Conservation (phyloP, 345 rosid species). For the Eucalyptus marginata region DNA sequence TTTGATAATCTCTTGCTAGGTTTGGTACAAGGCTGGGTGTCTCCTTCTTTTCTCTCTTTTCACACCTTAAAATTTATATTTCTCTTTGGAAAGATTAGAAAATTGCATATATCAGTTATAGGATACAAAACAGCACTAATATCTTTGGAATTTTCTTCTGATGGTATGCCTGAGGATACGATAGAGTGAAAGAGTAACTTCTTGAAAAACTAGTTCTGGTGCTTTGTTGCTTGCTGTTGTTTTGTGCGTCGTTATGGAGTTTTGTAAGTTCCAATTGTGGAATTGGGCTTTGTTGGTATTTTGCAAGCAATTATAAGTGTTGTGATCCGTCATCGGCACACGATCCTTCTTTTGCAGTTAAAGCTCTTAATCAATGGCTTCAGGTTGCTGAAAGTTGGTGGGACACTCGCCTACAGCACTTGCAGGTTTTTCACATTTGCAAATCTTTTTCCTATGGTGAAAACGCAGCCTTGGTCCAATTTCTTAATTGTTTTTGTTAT, state of each 20-base stretch:
- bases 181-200: not conserved
- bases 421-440: constrained; percentile 49
- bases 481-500: not conserved
- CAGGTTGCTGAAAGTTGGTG: constrained; percentile 66
- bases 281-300: not conserved
- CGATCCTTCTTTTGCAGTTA: constrained; percentile 25
- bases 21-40: not conserved
- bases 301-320: not conserved
- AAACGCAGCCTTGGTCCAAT: not conserved
- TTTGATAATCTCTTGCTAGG: not conserved
- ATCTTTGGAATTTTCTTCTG: not conserved
- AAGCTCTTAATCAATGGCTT: constrained; percentile 84
- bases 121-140: not conserved
- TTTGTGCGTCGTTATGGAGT: not conserved
- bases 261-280: not conserved
- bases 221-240: not conserved
- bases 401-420: constrained; percentile 82
- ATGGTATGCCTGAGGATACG: not conserved
- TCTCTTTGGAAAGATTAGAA: not conserved
- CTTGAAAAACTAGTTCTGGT: not conserved
- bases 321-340: not conserved
- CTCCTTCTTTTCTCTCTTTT: not conserved
- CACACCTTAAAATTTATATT: not conserved
- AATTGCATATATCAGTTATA: not conserved
- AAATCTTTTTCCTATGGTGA: not conserved